A percentile compares a stretch with the other conserved stretches of the same genome.
Conservation (phyloP, 2,329 filamentous ascomycete species). For the Colletotrichum navitas region DNA sequence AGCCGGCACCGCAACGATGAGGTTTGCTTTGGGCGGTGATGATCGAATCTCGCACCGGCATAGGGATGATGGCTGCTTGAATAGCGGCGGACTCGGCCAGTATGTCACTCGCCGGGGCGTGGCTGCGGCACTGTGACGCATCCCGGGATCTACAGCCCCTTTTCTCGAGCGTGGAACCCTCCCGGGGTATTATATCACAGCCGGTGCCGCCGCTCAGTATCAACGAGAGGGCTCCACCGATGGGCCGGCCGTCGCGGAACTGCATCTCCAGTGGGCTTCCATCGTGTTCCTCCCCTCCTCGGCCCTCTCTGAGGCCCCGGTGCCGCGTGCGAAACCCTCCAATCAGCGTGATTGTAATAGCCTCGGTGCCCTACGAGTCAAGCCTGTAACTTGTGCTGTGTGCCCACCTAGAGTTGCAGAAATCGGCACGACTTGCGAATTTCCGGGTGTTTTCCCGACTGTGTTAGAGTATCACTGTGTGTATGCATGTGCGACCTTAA, state of each 20-base stretch:
- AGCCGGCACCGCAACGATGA: background rate
- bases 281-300: background rate
- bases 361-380: constrained; percentile 13
- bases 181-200: background rate
- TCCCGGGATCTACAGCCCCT: background rate
- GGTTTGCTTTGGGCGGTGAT: constrained; percentile 18
- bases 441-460: background rate
- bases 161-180: background rate
- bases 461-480: too few species aligned
- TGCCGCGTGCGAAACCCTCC: constrained; percentile 18
- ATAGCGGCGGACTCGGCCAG: constrained; percentile 20
- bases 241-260: constrained; percentile 18
- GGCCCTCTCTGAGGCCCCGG: constrained; percentile 11
- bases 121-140: constrained; percentile 31
- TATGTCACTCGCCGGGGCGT: constrained; percentile 10
- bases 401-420: constrained; percentile 23
- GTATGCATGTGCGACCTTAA: too few species aligned
- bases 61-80: constrained; percentile 2
- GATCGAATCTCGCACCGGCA: background rate
- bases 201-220: constrained; percentile 16
- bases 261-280: background rate
- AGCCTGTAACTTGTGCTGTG: constrained; percentile 26
- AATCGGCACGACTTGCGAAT: constrained; percentile 1
- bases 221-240: constrained; percentile 25
- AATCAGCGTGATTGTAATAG: constrained; percentile 25